These are phyloP conservation scores for Sambucus nigra DNA, from an alignment of 129 eudicot species.

Conservation along the genomic window DNA sequence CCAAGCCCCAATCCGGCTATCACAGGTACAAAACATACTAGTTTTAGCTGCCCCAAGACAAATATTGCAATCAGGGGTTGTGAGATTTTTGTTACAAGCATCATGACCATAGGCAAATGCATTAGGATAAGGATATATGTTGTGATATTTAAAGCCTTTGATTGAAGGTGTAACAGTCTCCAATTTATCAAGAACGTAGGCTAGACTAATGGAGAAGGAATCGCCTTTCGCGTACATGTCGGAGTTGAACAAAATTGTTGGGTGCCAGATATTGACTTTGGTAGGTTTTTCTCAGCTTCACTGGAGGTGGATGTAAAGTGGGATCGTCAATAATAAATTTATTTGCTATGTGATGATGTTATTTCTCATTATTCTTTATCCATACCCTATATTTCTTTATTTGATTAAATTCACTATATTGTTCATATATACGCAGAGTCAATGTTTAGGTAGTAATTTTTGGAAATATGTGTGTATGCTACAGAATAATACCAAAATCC, in stretches of 20 bases:
- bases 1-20: slow-evolving; percentile 44
- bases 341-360: too few species aligned
- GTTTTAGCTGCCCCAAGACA: slow-evolving; percentile 56
- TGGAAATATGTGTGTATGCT: too few species aligned
- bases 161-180: slow-evolving; percentile 33
- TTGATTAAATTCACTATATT: too few species aligned
- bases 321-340: too few species aligned
- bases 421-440: too few species aligned
- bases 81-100: slow-evolving; percentile 33
- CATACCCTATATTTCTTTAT: too few species aligned
- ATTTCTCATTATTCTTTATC: too few species aligned
- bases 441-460: too few species aligned
- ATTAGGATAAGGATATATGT: slow-evolving; percentile 69
- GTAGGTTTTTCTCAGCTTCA: too few species aligned
- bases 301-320: too few species aligned
- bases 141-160: slow-evolving; percentile 34
- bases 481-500: too few species aligned
- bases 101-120: slow-evolving; percentile 74
- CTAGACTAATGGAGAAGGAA: slow-evolving; percentile 48
- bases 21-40: slow-evolving; percentile 31
- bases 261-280: too few species aligned
- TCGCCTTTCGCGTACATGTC: slow-evolving; percentile 37
- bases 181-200: slow-evolving; percentile 52
- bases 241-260: slow-evolving; percentile 36
- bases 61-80: slow-evolving; percentile 44